phyloP scores from a whole-genome alignment of 768 basidiomycete species.

The Cyclocybe cylindracea region DNA sequence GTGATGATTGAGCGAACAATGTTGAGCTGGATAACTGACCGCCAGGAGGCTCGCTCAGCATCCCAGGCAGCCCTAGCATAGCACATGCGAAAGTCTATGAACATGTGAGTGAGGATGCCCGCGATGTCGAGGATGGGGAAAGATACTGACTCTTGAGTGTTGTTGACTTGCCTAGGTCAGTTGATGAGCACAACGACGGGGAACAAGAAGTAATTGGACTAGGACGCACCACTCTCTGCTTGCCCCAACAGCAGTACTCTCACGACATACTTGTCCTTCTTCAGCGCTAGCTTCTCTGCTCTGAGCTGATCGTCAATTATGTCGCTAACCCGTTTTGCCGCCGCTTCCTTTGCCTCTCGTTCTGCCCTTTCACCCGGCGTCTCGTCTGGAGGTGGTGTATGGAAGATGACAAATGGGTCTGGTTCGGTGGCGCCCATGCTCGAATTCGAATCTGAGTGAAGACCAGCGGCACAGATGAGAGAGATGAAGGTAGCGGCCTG shows the following conservation, averaged over 20 bases:
- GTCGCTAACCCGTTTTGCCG: not conserved
- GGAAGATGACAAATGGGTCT: not conserved
- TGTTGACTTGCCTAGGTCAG: slow-evolving; percentile 53
- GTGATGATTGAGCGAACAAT: slow-evolving; percentile 65
- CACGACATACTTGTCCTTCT: slow-evolving; percentile 46
- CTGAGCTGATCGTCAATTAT: not conserved
- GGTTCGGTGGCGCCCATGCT: no score
- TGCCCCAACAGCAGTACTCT: slow-evolving; percentile 60
- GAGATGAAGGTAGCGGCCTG: no score
- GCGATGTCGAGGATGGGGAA: not conserved
- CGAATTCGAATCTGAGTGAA: no score
- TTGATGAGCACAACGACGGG: not conserved
- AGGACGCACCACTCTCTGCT: slow-evolving; percentile 53
- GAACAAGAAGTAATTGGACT: not conserved
- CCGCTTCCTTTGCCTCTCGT: not conserved
- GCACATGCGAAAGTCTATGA: slow-evolving; percentile 66
- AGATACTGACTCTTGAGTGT: slow-evolving; percentile 53
- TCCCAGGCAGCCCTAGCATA: slow-evolving; percentile 62
- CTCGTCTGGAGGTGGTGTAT: not conserved
- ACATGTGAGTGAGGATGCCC: not conserved
- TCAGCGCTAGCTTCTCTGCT: slow-evolving; percentile 15
- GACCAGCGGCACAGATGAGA: no score
- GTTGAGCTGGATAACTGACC: slow-evolving; percentile 77
- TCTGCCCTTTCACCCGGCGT: not conserved
- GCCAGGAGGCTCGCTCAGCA: slow-evolving; percentile 70